These are phyloP conservation scores for Ascochyta pisi DNA, from an alignment of 2,329 filamentous ascomycete species.

Conservation along the genomic window DNA sequence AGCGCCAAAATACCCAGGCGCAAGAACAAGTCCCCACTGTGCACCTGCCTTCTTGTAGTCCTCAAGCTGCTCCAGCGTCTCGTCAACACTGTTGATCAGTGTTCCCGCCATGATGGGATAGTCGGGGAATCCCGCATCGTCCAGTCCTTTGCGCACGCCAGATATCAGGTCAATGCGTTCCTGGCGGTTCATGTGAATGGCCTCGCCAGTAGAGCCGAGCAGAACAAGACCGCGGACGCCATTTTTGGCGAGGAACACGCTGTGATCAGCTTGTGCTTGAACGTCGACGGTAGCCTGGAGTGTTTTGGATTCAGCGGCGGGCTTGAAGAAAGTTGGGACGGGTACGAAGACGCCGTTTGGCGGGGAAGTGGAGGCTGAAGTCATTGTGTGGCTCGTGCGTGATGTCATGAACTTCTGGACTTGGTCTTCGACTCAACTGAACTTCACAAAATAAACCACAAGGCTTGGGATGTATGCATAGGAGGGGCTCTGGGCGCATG, in stretches of 20 bases:
- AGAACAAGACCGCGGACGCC: slow-evolving; percentile 68
- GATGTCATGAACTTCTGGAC: not conserved
- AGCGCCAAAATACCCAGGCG: slow-evolving; percentile 70
- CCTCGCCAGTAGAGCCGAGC: slow-evolving; percentile 70
- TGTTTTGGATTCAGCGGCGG: slow-evolving; percentile 53
- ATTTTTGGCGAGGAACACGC: slow-evolving; percentile 64
- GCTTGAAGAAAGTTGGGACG: slow-evolving; percentile 70
- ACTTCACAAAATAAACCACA: not conserved
- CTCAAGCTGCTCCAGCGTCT: slow-evolving; percentile 64
- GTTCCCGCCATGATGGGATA: slow-evolving; percentile 70
- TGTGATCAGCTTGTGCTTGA: slow-evolving; percentile 64
- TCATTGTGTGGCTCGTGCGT: slow-evolving; percentile 15
- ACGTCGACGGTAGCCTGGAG: slow-evolving; percentile 63
- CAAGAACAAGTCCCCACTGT: slow-evolving; percentile 68
- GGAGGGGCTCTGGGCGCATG: slow-evolving; percentile 11
- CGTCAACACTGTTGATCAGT: slow-evolving; percentile 67
- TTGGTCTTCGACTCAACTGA: slow-evolving; percentile 1
- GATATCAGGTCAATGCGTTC: slow-evolving; percentile 64
- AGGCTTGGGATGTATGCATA: not conserved
- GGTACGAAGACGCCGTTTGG: slow-evolving; percentile 50
- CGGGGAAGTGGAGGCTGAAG: slow-evolving; percentile 12
- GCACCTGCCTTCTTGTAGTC: slow-evolving; percentile 65
- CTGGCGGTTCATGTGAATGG: slow-evolving; percentile 65
- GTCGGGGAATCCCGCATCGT: slow-evolving; percentile 62
- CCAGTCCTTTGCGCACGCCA: slow-evolving; percentile 63